Evolutionary conservation across 2,329 filamentous ascomycete genomes (phyloP), one percentile per base, ranked within the genome.

Genomic region (Fonsecaea pedrosoi): DNA sequence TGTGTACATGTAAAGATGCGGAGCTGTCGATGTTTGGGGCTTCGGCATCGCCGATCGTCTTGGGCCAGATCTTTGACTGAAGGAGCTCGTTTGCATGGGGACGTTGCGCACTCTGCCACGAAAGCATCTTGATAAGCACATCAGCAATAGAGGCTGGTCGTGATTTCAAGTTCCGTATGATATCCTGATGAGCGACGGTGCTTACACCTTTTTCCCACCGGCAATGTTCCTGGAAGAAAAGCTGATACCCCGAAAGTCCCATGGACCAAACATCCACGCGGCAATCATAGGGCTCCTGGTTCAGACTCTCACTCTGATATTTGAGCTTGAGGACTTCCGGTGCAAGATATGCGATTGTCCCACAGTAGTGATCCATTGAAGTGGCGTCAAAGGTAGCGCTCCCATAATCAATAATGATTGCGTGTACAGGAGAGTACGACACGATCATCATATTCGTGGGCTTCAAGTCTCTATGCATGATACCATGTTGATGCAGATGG

Each of bases 371-470:
- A 42, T 69, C 54, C 4, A 13, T 35, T 8, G 64, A 69, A 12
- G 45, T 61, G 6, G 40, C 25, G 6, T 67, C 64, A 21, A 56
- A 54, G 0, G 94, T 98, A 0, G 95, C 98, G 79, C 96, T 97
- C 84, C 95, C 98, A 82, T 98, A 99, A 79, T 99, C 95, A 64
- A 95, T 96, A 78, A 98, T 85, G 84, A 98, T 94, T 15, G 60
- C 64, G 15, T 62, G 59, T 63, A 98, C 94, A 77, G 98, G 95
- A 8, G 92, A 92, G 75, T 96, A 92, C 0, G 89, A 89, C 75
- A 96, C 93, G 55, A 97, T 83, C 18, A 97, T 82, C 38, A 96
- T 91, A 73, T 97, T 96, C 78, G 96, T 92, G 0, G 93, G 93
- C 80, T 97, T 97, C 62, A 96, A 86, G 77, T 97, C 92, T 74